These are phyloP conservation scores for Aristolochia contorta DNA, from an alignment of 164 flowering plant genomes.

Conservation along the genomic window DNA sequence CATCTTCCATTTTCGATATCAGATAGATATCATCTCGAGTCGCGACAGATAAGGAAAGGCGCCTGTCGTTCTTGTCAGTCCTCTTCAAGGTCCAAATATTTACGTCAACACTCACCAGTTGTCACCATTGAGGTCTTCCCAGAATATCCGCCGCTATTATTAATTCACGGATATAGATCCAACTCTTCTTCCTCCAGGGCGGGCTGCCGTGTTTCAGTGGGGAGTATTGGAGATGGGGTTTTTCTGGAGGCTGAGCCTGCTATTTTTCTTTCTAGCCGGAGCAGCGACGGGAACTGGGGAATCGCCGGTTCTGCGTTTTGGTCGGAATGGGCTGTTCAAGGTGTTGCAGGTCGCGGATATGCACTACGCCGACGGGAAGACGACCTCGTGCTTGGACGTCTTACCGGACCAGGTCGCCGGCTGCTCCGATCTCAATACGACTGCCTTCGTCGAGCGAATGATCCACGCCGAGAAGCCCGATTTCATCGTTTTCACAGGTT, in stretches of 20 bases:
- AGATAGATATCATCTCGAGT: too few relatives aligned
- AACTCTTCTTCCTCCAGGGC: too few relatives aligned
- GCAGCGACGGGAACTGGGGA: neutral
- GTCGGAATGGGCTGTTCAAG: slow-evolving; percentile 53
- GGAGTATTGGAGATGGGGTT: slow-evolving; percentile 2
- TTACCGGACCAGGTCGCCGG: slow-evolving; percentile 34
- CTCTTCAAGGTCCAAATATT: too few relatives aligned
- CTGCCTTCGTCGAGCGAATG: slow-evolving; percentile 61
- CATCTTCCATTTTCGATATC: too few relatives aligned
- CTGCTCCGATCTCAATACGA: slow-evolving; percentile 94
- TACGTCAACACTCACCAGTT: too few relatives aligned
- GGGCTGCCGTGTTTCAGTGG: too few relatives aligned
- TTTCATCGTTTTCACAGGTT: slow-evolving; percentile 87
- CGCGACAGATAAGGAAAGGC: too few relatives aligned
- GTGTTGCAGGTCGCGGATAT: slow-evolving; percentile 91
- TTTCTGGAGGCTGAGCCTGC: neutral
- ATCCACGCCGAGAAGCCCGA: slow-evolving; percentile 76
- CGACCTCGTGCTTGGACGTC: slow-evolving; percentile 56
- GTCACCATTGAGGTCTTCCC: too few relatives aligned
- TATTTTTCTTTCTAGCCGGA: neutral
- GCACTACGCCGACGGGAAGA: slow-evolving; percentile 73
- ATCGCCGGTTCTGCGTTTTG: slow-evolving; percentile 10
- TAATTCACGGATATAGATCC: too few relatives aligned
- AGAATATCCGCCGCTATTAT: too few relatives aligned
- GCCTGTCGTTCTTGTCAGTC: too few relatives aligned